Evolutionary conservation across 2,329 filamentous ascomycete genomes (phyloP), one percentile per base, ranked within the genome.

Genomic region (Venturia carpophila): DNA sequence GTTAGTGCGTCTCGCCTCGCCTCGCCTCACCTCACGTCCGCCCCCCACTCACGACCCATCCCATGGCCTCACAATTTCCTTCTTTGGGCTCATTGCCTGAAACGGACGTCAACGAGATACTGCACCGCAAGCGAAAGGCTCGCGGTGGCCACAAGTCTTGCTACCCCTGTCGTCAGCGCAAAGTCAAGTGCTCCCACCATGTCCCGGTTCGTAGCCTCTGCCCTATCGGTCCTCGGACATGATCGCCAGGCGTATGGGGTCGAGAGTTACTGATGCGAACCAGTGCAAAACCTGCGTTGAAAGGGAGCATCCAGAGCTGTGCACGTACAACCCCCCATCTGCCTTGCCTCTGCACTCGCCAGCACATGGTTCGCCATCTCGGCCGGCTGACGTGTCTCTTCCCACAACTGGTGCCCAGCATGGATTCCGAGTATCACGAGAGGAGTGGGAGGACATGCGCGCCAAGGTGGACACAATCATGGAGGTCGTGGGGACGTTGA

Each of bases 181-280:
- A 77, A 67, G 75, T 77, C 62, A 79, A 78, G 71, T 81, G 79
- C 73, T 79, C 81, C 68, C 79, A 75, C 67, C 71, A 72, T 21
- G 74, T 77, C 27, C 79, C 79, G 45, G 45, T 47, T 21, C 45
- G 45, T 47, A 11, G 45, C 7, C 45, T 47, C 45, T 47, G n/a
- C 45, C n/a, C n/a, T 21, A 34, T 34, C 30, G 30, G 30, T 34
- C 30, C 30, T 34, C 30, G 30, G 30, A 34, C 30, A 34, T 34
- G 30, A 34, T 34, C 7, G n/a, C 45, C n/a, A 47, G 10, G 19
- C 2, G 9, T 47, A 19, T 47, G 21, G 19, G 3, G 42, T 47
- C 19, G 7, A 7, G 45, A 47, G 45, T 47, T 21, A 47, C n/a
- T 24, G 6, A 47, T 47, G 9, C 5, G 3, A 24, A 7, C 6